Percentiles rank a stretch among this genome's conserved stretches.
Conservation (phyloP, 1,139 yeast species). For the Blastobotrys ciferrii region DNA sequence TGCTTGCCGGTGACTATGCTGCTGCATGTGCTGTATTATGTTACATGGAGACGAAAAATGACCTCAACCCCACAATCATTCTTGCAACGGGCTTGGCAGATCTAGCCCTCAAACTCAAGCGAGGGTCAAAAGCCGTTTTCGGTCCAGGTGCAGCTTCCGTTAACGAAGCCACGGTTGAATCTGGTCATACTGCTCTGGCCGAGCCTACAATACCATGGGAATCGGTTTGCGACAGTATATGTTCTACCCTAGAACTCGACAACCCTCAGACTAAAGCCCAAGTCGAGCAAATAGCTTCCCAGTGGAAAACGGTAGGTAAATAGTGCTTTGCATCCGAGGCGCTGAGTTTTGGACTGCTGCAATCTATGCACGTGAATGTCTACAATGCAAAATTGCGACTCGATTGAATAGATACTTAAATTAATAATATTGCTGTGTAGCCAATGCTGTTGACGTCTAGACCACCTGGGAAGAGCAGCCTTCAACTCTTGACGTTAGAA, state of each 20-base stretch:
- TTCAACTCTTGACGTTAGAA: no score
- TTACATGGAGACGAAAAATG: slow-evolving; percentile 25
- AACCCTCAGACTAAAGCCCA: slow-evolving; percentile 3
- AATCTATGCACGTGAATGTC: no score
- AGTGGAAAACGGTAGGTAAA: not conserved
- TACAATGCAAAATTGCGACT: no score
- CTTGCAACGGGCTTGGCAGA: slow-evolving; percentile 23
- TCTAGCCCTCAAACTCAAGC: slow-evolving; percentile 20
- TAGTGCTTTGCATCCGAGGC: not conserved
- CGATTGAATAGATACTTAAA: no score
- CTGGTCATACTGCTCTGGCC: slow-evolving; percentile 12
- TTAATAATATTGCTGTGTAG: no score
- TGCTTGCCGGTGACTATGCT: slow-evolving; percentile 24
- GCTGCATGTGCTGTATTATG: slow-evolving; percentile 27
- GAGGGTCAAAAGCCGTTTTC: slow-evolving; percentile 9
- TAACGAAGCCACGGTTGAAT: slow-evolving; percentile 19
- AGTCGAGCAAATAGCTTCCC: slow-evolving; percentile 8
- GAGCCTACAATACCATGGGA: slow-evolving; percentile 21
- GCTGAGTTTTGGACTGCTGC: not conserved
- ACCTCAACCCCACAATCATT: slow-evolving; percentile 22
- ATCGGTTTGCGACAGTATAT: slow-evolving; percentile 12
- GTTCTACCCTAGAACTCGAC: slow-evolving; percentile 9
- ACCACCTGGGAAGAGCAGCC: no score
- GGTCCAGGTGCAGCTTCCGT: slow-evolving; percentile 7
- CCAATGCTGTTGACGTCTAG: no score